Evolutionary conservation across 441 rosid genomes (phyloP), one percentile per base, ranked within the genome.

Genomic region (Geranium incanum): DNA sequence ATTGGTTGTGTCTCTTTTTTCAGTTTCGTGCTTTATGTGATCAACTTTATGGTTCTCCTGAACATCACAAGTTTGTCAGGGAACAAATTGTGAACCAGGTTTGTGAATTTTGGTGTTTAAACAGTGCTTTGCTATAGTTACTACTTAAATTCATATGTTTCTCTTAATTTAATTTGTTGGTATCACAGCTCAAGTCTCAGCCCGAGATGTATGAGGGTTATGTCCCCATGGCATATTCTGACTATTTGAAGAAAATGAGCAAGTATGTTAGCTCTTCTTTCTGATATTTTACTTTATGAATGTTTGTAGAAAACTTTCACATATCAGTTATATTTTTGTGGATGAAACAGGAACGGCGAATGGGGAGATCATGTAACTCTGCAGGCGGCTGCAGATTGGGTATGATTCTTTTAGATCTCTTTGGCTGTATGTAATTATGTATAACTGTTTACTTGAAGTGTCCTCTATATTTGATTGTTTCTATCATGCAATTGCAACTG

Each of bases 21-120:
- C 88, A 94, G 99, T 94, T 94, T 78, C 89, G 98, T 38, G 85
- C 99, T 68, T 74, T 90, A 71, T 92, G 97, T 64, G 97, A 92
- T 75, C 99, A 95, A 82, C 88, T 92, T 64, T 95, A 92, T 76
- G 89, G 91, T 57, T 84, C 97, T 71, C 68, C 95, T 60, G 93
- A 90, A 37, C 84, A 88, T 76, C 99, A 92, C 78, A 84, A 76
- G 69, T 71, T 74, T 79, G 95, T 92, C 70, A 88, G 99, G 77
- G 85, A 86, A 68, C 90, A 84, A 76, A 77, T 95, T 76, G 78
- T 88, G 70, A 72, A 75, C 74, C 97, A 90, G 95, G 97, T 95
- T 75, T 39, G 78, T 74, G 67, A 57, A 19, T 43, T 43, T 0
- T 43, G 50, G 50, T 43, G 23, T 60, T 11, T 55, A 68, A 69